Conservation (phyloP, 2,329 filamentous ascomycete genomes). For the Arachnopeziza araneosa region DNA sequence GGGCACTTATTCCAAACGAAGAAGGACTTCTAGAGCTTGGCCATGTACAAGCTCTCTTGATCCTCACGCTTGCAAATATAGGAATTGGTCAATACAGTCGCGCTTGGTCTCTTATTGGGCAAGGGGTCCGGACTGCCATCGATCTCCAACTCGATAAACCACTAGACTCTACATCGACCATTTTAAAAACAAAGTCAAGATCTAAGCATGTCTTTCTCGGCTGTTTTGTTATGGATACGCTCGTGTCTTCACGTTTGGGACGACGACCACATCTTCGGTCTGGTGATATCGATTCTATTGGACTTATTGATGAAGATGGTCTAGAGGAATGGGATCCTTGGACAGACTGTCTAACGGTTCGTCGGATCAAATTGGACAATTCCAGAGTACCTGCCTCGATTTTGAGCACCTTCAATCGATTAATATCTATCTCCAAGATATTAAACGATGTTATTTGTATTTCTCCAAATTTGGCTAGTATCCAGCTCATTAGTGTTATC, state of each 20-base stretch:
- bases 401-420: slow-evolving; percentile 30
- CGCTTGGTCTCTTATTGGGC: slow-evolving; percentile 61
- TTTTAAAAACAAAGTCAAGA: slow-evolving; percentile 20
- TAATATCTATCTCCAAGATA: slow-evolving; percentile 29
- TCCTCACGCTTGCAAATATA: slow-evolving; percentile 59
- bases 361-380: slow-evolving; percentile 19
- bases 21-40: slow-evolving; percentile 42
- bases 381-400: slow-evolving; percentile 29
- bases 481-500: slow-evolving; percentile 18
- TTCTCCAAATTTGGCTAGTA: slow-evolving; percentile 7
- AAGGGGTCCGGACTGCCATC: slow-evolving; percentile 51
- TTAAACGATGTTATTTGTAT: slow-evolving; percentile 26
- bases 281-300: slow-evolving; percentile 41
- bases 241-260: slow-evolving; percentile 48
- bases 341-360: slow-evolving; percentile 45
- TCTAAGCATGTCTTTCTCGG: slow-evolving; percentile 45
- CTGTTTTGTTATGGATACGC: slow-evolving; percentile 57
- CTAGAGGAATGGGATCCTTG: slow-evolving; percentile 72
- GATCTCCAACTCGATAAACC: slow-evolving; percentile 36
- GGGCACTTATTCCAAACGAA: slow-evolving; percentile 42
- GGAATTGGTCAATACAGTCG: slow-evolving; percentile 48
- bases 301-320: slow-evolving; percentile 56
- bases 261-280: slow-evolving; percentile 44
- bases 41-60: slow-evolving; percentile 50
- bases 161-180: slow-evolving; percentile 18